Percentiles rank a stretch among this genome's conserved stretches.
Evolutionary conservation across 257 asterid genomes (phyloP).

Genomic region (Capsicum pubescens): DNA sequence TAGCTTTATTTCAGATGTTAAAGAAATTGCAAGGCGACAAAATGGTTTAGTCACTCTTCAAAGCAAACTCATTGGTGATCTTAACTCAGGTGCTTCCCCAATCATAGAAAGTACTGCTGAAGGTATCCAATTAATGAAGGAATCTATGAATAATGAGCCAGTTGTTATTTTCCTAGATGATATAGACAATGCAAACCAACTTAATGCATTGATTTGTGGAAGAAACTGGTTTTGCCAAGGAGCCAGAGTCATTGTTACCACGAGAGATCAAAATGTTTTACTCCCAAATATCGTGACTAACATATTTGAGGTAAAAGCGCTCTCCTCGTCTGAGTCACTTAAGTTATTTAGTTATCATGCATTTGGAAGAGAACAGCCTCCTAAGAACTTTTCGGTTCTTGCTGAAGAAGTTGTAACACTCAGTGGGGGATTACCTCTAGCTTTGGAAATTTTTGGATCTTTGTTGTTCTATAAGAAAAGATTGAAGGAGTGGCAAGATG

Average conservation of each 20-base stretch:
- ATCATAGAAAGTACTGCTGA: neutral
- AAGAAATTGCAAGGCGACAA: slow-evolving; percentile 28
- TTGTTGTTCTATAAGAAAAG: slow-evolving; percentile 39
- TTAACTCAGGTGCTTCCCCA: slow-evolving; percentile 12
- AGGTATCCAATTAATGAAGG: slow-evolving; percentile 29
- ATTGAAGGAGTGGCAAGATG: slow-evolving; percentile 39
- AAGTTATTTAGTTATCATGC: slow-evolving; percentile 41
- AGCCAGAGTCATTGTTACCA: slow-evolving; percentile 38
- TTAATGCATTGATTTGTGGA: slow-evolving; percentile 28
- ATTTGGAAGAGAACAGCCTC: slow-evolving; percentile 42
- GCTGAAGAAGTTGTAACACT: slow-evolving; percentile 34
- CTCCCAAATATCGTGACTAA: slow-evolving; percentile 18
- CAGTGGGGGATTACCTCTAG: slow-evolving; percentile 43
- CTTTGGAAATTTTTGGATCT: slow-evolving; percentile 46
- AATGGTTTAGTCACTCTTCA: slow-evolving; percentile 38
- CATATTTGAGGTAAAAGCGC: slow-evolving; percentile 29
- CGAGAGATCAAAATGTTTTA: slow-evolving; percentile 38
- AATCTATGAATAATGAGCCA: neutral
- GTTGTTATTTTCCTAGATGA: slow-evolving; percentile 43
- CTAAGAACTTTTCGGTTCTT: slow-evolving; percentile 25
- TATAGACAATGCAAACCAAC: slow-evolving; percentile 34
- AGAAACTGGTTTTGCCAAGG: slow-evolving; percentile 40
- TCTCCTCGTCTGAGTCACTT: slow-evolving; percentile 31
- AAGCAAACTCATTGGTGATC: slow-evolving; percentile 38
- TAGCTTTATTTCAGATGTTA: slow-evolving; percentile 40